Evolutionary conservation across 2,329 filamentous ascomycete species (phyloP).

Genomic region (Apiospora marii): DNA sequence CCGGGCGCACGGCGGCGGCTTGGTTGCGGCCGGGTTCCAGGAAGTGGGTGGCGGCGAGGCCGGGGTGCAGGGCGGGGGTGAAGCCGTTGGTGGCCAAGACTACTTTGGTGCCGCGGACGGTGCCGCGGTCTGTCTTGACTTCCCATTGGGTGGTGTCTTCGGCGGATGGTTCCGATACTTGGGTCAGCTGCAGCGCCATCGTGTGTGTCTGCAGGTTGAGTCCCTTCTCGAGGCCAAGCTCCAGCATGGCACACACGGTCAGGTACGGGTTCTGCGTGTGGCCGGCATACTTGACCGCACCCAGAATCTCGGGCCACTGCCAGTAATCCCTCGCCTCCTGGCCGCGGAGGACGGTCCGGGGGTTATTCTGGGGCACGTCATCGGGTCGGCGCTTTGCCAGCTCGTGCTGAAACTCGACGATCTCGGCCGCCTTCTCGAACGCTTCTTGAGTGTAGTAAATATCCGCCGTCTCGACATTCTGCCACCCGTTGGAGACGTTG

Average conservation of each 20-base stretch:
- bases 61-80: conserved; percentile 5
- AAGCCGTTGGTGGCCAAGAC: conserved; percentile 15
- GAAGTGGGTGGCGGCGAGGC: not conserved
- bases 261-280: conserved; percentile 25
- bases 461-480: conserved; percentile 4
- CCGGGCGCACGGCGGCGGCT: not conserved
- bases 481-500: conserved; percentile 12
- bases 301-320: conserved; percentile 11
- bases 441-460: not conserved
- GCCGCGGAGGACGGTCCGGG: not conserved
- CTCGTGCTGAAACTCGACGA: not conserved
- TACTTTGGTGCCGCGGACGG: not conserved
- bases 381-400: not conserved
- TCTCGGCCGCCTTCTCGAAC: not conserved
- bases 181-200: conserved; percentile 3
- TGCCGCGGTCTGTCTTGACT: conserved; percentile 3
- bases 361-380: not conserved
- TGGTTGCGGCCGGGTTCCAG: not conserved
- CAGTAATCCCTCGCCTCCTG: conserved; percentile 9
- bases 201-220: conserved; percentile 25
- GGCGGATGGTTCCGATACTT: not conserved
- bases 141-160: not conserved
- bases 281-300: not conserved
- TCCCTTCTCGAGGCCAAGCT: conserved; percentile 25
- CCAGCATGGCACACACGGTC: conserved; percentile 26